Base-by-base conservation (phyloP, 208 protist genomes). In the Crithidia sp. region DNA sequence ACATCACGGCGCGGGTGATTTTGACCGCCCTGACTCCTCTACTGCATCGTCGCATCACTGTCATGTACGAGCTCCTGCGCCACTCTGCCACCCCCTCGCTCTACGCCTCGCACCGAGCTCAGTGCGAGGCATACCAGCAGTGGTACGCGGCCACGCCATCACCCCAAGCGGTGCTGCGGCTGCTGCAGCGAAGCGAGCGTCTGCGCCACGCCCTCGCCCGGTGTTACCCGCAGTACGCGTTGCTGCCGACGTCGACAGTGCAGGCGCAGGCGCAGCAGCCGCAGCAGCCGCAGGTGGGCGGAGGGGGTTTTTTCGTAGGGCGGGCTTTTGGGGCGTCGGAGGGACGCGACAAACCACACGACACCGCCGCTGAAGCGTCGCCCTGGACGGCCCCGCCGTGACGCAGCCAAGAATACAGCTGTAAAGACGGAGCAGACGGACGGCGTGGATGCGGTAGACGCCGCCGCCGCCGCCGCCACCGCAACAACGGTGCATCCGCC, bases 41-140 rank as follows among this genome's bases (percentile, higher is more conserved):
- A 10, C 81, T 93, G 16, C 80, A 89, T 55, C 87, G 82, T 0
- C 85, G 88, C 56, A 89, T 87, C 67, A 71, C 78, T 37, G 81
- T 89, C 36, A 86, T 93, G 80, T 93, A 93, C 71, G 90, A 92
- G 71, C 71, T 93, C 47, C 77, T 95, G 55, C 90, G 86, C 16
- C 65, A 90, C 68, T 75, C 85, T 50, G 67, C 84, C 47, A 77
- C 83, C 37, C 80, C 79, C 54, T 80, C 75, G 1, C 65, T 94
- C 10, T 83, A 81, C 41, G 47, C 71, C 9, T 79, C 82, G 0
- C 74, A 93, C 75, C 74, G 80, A 0, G 52, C 57, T n/a, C 71
- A 86, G 56, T 66, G 85, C 53, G 57, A 62, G 36, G 59, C 80
- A 41, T 93, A 92, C 65, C 79, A 69, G 62, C 62, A 76, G 17